Conservation (phyloP, 2,329 filamentous ascomycete genomes). For the Fusarium coffeatum region DNA sequence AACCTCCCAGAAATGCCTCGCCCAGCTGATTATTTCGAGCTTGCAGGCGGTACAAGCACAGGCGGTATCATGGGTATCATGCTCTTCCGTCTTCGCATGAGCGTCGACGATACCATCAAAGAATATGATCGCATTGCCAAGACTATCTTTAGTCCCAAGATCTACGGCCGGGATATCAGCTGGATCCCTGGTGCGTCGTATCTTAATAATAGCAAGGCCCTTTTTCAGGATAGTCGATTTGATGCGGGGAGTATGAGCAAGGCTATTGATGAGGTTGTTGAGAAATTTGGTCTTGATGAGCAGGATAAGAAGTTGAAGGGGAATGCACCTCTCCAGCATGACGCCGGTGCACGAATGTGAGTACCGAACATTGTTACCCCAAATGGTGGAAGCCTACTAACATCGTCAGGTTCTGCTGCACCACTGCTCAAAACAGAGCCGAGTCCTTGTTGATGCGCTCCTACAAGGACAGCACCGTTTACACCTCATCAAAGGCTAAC, state of each 20-base stretch:
- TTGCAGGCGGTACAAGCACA: constrained; percentile 33
- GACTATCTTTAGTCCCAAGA: constrained; percentile 31
- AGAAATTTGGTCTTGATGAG: constrained; percentile 29
- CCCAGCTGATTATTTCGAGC: constrained; percentile 33
- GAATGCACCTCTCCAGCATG: constrained; percentile 27
- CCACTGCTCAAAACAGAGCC: constrained; percentile 31
- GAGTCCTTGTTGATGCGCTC: constrained; percentile 31
- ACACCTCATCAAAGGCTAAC: constrained; percentile 21
- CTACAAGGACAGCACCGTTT: constrained; percentile 15
- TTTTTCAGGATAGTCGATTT: constrained; percentile 30
- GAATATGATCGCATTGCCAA: constrained; percentile 35
- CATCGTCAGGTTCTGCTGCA: constrained; percentile 5
- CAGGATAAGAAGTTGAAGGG: constrained; percentile 31
- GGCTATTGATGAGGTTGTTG: constrained; percentile 29
- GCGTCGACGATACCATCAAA: constrained; percentile 22
- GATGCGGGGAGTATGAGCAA: constrained; percentile 20
- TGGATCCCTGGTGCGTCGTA: constrained; percentile 7
- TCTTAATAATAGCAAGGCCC: constrained; percentile 29
- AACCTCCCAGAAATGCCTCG: background rate
- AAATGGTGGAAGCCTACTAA: background rate
- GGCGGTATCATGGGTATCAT: constrained; percentile 36
- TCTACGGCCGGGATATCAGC: constrained; percentile 26
- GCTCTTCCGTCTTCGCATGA: constrained; percentile 41
- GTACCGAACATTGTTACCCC: background rate
- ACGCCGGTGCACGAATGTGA: constrained; percentile 17